Base-by-base conservation (phyloP, 2,329 filamentous ascomycete species). In the Penicillium sp. region DNA sequence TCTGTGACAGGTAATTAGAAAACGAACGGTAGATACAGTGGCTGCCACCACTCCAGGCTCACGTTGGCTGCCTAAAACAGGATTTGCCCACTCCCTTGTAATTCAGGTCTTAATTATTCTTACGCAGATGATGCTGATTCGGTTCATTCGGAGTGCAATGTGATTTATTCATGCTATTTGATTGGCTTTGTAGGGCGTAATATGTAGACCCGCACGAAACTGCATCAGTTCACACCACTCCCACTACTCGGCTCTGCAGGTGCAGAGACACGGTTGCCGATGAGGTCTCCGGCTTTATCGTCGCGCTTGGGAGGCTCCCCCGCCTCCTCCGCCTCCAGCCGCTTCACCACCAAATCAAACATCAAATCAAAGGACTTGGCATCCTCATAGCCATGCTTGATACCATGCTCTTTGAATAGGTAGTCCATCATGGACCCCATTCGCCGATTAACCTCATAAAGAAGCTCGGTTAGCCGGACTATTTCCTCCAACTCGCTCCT, bases 371-470 rank as follows among this genome's bases (percentile, higher is more conserved):
- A 55, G 3, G 48, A 55, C 15, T 31, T 13, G 29, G 46, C 34
- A 15, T 41, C 47, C 39, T 35, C 16, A 31, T 32, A 16, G 1
- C 48, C 41, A 39, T 49, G n/a, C 23, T 52, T 52, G 25, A 48
- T 34, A 8, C 23, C 45, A 25, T 56, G 38, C 18, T 48, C 35
- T 38, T 47, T 45, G 15, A 56, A 39, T 21, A 56, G 48, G 37
- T 47, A 56, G 38, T 56, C 54, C 15, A 40, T 44, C 34, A 56
- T 34, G 2, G 23, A n/a, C 7, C 54, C 54, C 37, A 56, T 51
- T 48, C 48, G 46, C 27, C 39, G 49, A 39, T 52, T 56, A 6
- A 50, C 38, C 21, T 52, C 49, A 39, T 56, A 56, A 10, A 56
- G 54, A 41, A 56, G 6, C 15, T 56, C 54, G 23, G 54, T 45